Evolutionary conservation across 2,329 filamentous ascomycete species (phyloP).

Genomic region (Xylaria arbuscula): DNA sequence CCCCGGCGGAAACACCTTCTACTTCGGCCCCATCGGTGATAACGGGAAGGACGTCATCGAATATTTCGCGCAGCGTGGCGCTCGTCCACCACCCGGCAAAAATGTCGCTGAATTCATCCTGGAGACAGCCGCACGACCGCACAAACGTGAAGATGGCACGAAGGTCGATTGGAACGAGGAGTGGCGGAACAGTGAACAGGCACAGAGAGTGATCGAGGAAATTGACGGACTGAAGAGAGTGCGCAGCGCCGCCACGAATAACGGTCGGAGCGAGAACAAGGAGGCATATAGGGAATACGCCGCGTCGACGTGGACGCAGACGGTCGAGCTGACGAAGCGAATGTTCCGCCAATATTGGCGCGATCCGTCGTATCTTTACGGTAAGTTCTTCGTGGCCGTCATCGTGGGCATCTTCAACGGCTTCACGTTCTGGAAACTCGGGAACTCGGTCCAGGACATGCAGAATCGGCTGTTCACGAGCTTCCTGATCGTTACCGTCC

Average conservation of each 20-base stretch:
- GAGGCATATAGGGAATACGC: constrained; percentile 71
- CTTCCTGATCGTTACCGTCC: constrained; percentile 73
- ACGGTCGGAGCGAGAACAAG: constrained; percentile 53
- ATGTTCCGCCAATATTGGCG: constrained; percentile 81
- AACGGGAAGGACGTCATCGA: constrained; percentile 72
- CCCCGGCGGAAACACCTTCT: constrained; percentile 76
- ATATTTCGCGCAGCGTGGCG: constrained; percentile 75
- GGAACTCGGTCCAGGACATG: constrained; percentile 73
- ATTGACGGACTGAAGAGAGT: constrained; percentile 68
- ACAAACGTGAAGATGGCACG: constrained; percentile 51
- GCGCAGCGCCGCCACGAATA: constrained; percentile 41
- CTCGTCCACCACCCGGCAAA: constrained; percentile 68
- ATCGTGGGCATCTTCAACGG: constrained; percentile 82
- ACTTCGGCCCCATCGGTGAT: constrained; percentile 78
- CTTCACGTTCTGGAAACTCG: constrained; percentile 80
- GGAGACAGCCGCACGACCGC: constrained; percentile 56
- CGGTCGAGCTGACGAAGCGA: constrained; percentile 72
- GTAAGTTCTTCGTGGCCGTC: constrained; percentile 78
- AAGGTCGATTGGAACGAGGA: constrained; percentile 78
- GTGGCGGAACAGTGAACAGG: constrained; percentile 74
- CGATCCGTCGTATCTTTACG: constrained; percentile 79
- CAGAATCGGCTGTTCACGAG: constrained; percentile 81
- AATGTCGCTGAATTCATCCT: constrained; percentile 64
- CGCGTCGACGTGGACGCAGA: constrained; percentile 72
- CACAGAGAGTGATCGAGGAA: constrained; percentile 68